Evolutionary conservation across 768 basidiomycete species (phyloP).

Genomic region (Tricholoma furcatifolium): DNA sequence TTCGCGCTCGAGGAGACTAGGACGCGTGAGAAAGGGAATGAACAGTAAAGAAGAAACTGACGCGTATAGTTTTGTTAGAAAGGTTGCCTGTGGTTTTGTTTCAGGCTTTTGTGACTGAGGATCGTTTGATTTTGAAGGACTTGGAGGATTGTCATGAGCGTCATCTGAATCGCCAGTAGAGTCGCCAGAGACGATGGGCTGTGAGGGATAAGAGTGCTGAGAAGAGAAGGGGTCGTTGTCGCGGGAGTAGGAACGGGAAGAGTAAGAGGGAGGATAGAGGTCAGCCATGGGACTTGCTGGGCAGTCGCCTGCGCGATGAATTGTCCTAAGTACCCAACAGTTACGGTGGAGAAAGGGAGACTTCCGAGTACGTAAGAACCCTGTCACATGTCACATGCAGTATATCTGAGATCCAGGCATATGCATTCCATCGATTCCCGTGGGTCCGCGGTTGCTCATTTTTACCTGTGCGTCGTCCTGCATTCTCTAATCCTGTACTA

Average conservation of each 20-base stretch:
- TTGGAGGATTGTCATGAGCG: constrained; percentile 46
- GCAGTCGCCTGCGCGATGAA: constrained; percentile 15
- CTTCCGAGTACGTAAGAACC: constrained; percentile 45
- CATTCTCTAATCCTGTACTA: neutral
- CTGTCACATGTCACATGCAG: constrained; percentile 21
- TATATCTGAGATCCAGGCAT: constrained; percentile 17
- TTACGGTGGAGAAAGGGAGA: constrained; percentile 44
- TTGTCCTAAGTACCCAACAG: constrained; percentile 27
- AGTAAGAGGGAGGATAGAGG: constrained; percentile 50
- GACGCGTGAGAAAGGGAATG: constrained; percentile 16
- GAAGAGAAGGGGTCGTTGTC: constrained; percentile 31
- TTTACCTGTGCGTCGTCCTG: neutral
- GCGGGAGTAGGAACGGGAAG: constrained; percentile 30
- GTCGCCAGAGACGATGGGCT: constrained; percentile 5
- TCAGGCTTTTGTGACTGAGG: constrained; percentile 61
- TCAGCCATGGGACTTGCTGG: constrained; percentile 49
- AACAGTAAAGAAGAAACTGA: constrained; percentile 38
- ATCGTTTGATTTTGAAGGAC: constrained; percentile 41
- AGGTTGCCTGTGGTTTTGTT: constrained; percentile 88
- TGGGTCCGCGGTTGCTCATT: constrained; percentile 36
- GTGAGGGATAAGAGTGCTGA: constrained; percentile 31
- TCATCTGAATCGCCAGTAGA: constrained; percentile 39
- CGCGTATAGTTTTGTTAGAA: constrained; percentile 96
- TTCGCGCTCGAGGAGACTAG: constrained; percentile 81
- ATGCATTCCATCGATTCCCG: constrained; percentile 24